Conservation (phyloP, 2,329 filamentous ascomycete genomes). For the Aspergillus terreus region DNA sequence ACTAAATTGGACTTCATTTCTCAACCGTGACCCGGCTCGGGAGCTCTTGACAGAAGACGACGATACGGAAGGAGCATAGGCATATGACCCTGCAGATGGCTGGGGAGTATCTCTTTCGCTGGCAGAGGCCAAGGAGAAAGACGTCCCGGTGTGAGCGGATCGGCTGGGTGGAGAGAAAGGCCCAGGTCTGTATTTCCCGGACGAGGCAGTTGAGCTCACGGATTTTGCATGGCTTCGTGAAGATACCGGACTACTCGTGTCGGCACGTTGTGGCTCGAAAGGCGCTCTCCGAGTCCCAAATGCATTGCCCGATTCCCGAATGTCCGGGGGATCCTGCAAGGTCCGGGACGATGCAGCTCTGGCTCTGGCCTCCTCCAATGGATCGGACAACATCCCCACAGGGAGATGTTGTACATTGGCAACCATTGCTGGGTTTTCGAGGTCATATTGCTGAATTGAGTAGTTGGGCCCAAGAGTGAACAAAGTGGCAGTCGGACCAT, state of each 20-base stretch:
- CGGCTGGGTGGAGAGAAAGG: slow-evolving; percentile 39
- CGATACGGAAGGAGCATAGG: slow-evolving; percentile 44
- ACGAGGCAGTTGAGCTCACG: slow-evolving; percentile 54
- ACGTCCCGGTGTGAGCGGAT: slow-evolving; percentile 43
- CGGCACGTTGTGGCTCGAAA: slow-evolving; percentile 65
- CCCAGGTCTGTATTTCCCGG: slow-evolving; percentile 37
- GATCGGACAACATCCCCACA: slow-evolving; percentile 72
- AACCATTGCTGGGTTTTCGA: slow-evolving; percentile 80
- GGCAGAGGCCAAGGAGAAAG: slow-evolving; percentile 42
- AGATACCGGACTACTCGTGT: slow-evolving; percentile 65
- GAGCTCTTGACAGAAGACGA: slow-evolving; percentile 44
- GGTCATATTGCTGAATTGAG: slow-evolving; percentile 90
- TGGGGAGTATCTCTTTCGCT: slow-evolving; percentile 32
- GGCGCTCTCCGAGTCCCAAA: slow-evolving; percentile 73
- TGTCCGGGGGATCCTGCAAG: slow-evolving; percentile 44
- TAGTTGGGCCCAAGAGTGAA: slow-evolving; percentile 88
- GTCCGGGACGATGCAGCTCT: slow-evolving; percentile 27
- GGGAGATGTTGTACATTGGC: slow-evolving; percentile 84
- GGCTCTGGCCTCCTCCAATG: slow-evolving; percentile 61
- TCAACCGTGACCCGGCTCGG: slow-evolving; percentile 62
- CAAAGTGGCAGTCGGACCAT: slow-evolving; percentile 83
- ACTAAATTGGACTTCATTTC: slow-evolving; percentile 75
- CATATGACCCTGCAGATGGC: slow-evolving; percentile 39
- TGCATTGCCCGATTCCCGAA: slow-evolving; percentile 69
- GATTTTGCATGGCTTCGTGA: slow-evolving; percentile 60